Conservation (phyloP, 106 monocot species). For the Hemerocallis citrina region DNA sequence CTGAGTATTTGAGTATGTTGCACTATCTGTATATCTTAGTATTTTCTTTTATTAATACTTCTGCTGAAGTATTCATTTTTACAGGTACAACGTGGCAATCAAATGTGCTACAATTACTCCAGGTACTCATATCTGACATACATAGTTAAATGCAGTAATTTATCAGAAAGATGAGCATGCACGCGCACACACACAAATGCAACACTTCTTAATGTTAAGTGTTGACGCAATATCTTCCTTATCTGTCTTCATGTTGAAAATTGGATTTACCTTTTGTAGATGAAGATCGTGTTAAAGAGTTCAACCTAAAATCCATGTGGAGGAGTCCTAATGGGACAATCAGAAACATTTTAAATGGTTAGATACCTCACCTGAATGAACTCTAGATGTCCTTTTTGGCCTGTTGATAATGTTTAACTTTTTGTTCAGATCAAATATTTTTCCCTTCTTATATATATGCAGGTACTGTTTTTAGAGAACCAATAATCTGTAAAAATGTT, state of each 20-base stretch:
- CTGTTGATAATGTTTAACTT: background rate
- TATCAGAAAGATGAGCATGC: background rate
- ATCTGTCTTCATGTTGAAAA: background rate
- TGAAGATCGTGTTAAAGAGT: slow-evolving; percentile 82
- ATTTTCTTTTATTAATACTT: background rate
- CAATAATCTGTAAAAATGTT: slow-evolving; percentile 85
- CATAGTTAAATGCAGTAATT: background rate
- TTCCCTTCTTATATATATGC: slow-evolving; percentile 3
- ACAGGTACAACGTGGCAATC: slow-evolving; percentile 87
- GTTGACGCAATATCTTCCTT: background rate
- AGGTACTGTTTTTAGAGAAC: slow-evolving; percentile 98
- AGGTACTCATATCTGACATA: too few relatives aligned
- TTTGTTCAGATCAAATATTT: too few relatives aligned
- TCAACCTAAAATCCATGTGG: slow-evolving; percentile 93
- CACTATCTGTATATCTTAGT: too few relatives aligned
- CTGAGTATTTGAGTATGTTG: too few relatives aligned
- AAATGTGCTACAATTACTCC: slow-evolving; percentile 97
- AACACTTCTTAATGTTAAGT: background rate
- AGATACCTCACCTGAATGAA: background rate
- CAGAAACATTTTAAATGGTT: slow-evolving; percentile 93
- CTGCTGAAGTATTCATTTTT: background rate
- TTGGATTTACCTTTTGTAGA: slow-evolving; percentile 29
- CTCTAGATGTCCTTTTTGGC: background rate
- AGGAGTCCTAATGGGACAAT: slow-evolving; percentile 96
- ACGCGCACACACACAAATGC: too few relatives aligned